Percentiles rank a stretch among this genome's conserved stretches.
These are phyloP conservation scores for Porpolomopsis calyptriformis DNA, from an alignment of 768 basidiomycete genomes.

Conservation along the genomic window DNA sequence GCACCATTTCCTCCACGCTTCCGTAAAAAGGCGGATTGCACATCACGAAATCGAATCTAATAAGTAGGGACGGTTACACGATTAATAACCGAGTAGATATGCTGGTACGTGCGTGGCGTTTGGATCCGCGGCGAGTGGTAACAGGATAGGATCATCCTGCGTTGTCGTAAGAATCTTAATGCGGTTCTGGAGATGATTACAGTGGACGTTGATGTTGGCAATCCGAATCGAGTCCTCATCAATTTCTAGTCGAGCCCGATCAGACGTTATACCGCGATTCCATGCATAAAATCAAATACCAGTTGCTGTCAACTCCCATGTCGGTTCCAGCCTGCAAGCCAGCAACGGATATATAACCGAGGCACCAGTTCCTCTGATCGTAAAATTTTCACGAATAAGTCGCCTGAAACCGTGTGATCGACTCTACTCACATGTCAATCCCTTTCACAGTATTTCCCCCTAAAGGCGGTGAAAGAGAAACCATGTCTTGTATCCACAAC, in stretches of 20 bases:
- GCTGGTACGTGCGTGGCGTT: constrained; percentile 10
- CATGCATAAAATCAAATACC: constrained; percentile 30
- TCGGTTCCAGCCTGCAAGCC: constrained; percentile 39
- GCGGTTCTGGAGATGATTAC: constrained; percentile 43
- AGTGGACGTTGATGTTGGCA: constrained; percentile 46
- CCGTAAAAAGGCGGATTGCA: constrained; percentile 96
- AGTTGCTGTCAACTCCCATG: constrained; percentile 58
- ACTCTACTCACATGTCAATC: constrained; percentile 65
- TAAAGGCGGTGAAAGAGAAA: constrained; percentile 20
- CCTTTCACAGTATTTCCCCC: constrained; percentile 29
- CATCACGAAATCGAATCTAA: constrained; percentile 70
- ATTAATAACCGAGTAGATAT: background rate
- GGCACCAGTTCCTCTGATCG: constrained; percentile 74
- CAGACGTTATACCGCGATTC: background rate
- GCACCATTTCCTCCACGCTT: constrained; percentile 55
- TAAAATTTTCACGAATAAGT: background rate
- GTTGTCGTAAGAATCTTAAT: constrained; percentile 38
- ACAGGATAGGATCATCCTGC: constrained; percentile 34
- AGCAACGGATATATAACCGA: constrained; percentile 85
- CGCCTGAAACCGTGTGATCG: background rate
- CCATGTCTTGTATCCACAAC: constrained; percentile 71
- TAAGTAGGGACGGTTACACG: background rate
- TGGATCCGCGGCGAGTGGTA: constrained; percentile 22
- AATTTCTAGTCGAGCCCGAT: constrained; percentile 40
- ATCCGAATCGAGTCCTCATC: constrained; percentile 48